A percentile compares a stretch with the other conserved stretches of the same genome.
Conservation (phyloP, 148 eudicot species). For the Camellia granthamiana region DNA sequence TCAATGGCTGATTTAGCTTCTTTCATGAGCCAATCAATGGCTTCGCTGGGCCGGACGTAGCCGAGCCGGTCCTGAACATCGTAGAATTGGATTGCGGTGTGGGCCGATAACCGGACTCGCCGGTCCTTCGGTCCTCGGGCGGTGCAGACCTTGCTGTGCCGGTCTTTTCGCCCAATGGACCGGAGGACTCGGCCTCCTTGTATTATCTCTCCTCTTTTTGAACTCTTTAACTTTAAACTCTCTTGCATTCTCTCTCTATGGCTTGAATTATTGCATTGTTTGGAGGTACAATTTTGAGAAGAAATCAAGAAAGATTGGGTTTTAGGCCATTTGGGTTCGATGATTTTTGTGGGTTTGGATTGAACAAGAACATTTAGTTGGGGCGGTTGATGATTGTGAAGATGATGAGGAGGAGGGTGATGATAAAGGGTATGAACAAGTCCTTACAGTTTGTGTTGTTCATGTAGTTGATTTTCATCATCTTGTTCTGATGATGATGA, state of each 20-base stretch:
- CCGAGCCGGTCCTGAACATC: constrained; percentile 75
- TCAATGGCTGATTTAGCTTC: constrained; percentile 55
- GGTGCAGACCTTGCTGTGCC: constrained; percentile 55
- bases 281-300: not conserved
- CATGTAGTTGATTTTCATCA: not conserved
- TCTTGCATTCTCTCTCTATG: not conserved
- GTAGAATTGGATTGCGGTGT: constrained; percentile 60
- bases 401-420: not conserved
- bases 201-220: constrained; percentile 21
- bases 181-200: constrained; percentile 26
- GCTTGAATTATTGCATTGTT: not conserved
- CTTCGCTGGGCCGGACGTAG: constrained; percentile 53
- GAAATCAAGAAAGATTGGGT: not conserved
- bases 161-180: constrained; percentile 30
- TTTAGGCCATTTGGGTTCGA: not conserved
- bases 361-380: not conserved
- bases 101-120: constrained; percentile 50
- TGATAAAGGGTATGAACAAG: not conserved
- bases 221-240: constrained; percentile 13
- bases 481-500: not conserved
- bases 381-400: not conserved
- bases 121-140: constrained; percentile 51
- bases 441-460: not conserved
- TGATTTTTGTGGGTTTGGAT: not conserved
- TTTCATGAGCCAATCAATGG: constrained; percentile 62